Base-by-base conservation (phyloP, 1,284 basidiomycete species). In the Rhodotorula sp. region DNA sequence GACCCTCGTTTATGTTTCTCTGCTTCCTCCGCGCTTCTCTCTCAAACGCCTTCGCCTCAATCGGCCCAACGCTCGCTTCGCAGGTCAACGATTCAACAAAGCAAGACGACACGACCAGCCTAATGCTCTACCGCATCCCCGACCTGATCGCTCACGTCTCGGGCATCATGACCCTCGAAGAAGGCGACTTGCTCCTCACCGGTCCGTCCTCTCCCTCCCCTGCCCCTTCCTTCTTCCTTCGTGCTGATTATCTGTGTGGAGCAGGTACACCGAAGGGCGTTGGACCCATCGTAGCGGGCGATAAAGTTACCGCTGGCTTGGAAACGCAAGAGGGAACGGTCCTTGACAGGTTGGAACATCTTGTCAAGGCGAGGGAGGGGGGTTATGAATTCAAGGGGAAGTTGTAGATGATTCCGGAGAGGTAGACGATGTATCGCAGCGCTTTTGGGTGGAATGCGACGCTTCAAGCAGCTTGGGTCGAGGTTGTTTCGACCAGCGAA, bases 91-190 rank as follows among this genome's bases (percentile, higher is more conserved):
- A 88, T 58, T 80, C 84, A 50, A 82, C 87, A 69, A 93, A 90
- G 80, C 95, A 99, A 80, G 84, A 90, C 69, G 95, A 93, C 7
- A 86, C 85, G 47, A 94, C 94, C 2, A 80, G 82, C 34, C 89
- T 95, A 80, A 97, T 99, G 95, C 90, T 98, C 44, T 76, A 95
- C 83, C 84, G 85, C 56, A 92, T 99, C 55, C 92, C 94, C 1
- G 84, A 86, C n/a, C 85, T 99, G 64, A 90, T 99, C 75, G 86
- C 90, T 75, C 93, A 96, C 77, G 86, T 96, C 58, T 94, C 93
- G 4, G 89, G 90, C 24, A 96, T 99, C 80, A 98, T 98, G 94
- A 89, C 88, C 0, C 85, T 98, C 26, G 93, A 97, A 84, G 91
- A 89, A 53, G 76, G 87, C 78, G 73, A 80, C 64, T 59, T 80